Conservation (phyloP, 345 rosid genomes). For the Eucalyptus pauciflora region DNA sequence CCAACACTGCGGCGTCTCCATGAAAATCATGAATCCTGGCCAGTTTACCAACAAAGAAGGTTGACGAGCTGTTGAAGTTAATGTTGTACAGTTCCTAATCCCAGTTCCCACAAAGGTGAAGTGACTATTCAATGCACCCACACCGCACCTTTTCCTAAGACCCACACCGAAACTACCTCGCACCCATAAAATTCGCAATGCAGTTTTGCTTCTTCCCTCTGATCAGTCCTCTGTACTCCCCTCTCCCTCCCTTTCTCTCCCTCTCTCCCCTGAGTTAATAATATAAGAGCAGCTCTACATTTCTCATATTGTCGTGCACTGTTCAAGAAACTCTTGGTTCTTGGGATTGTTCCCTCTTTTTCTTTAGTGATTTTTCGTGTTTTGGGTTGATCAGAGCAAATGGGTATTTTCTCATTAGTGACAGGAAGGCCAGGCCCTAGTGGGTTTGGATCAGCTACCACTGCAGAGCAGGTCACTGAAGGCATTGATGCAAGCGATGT, state of each 20-base stretch:
- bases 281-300: not conserved
- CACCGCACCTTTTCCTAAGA: not conserved
- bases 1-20: not conserved
- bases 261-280: not conserved
- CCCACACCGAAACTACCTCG: not conserved
- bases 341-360: not conserved
- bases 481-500: slow-evolving; percentile 57
- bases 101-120: not conserved
- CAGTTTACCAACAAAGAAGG: not conserved
- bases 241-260: not conserved
- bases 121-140: not conserved
- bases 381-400: not conserved
- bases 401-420: slow-evolving; percentile 41
- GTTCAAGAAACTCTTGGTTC: not conserved
- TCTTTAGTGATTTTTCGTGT: not conserved
- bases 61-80: not conserved
- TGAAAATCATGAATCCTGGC: not conserved
- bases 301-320: not conserved
- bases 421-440: slow-evolving; percentile 70
- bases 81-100: not conserved
- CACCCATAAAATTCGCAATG: not conserved
- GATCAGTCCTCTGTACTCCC: not conserved
- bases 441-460: slow-evolving; percentile 88
- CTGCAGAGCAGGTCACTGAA: slow-evolving; percentile 67
- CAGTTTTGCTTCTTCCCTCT: not conserved